These are phyloP conservation scores for Trichoderma sp. DNA, from an alignment of 2,329 filamentous ascomycete species.

Conservation along the genomic window DNA sequence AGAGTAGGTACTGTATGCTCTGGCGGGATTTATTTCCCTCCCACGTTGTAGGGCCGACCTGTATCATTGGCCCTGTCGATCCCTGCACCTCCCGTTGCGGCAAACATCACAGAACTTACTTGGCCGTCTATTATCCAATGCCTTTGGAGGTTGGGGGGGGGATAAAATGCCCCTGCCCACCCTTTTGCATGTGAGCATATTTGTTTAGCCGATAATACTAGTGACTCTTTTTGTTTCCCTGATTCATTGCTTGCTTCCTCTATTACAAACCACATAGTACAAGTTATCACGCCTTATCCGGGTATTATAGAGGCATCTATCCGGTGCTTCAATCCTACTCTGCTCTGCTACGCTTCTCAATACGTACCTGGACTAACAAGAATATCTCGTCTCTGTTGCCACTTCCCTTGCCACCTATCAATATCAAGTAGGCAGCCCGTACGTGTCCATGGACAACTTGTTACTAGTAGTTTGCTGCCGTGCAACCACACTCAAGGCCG, in stretches of 20 bases:
- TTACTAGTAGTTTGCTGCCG: neutral
- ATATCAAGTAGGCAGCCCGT: neutral
- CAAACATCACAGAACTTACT: neutral
- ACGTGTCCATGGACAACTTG: neutral
- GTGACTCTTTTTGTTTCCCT: neutral
- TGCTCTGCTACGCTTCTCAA: neutral
- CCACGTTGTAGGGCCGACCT: conserved; percentile 22
- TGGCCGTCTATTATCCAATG: neutral
- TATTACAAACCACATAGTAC: neutral
- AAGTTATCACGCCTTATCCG: conserved; percentile 8
- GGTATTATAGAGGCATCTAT: neutral
- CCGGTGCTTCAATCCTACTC: conserved; percentile 8
- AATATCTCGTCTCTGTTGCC: neutral
- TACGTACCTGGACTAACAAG: neutral
- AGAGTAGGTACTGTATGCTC: neutral
- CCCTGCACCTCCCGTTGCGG: conserved; percentile 18
- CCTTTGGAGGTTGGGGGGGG: neutral
- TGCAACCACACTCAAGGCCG: neutral
- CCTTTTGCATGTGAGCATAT: neutral
- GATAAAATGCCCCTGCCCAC: neutral
- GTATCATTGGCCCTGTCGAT: conserved; percentile 25
- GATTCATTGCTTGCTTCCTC: neutral
- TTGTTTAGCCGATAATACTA: neutral
- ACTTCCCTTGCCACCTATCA: neutral
- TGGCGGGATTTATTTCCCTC: neutral